Evolutionary conservation across 2,329 filamentous ascomycete species (phyloP).

Genomic region (Cadophora sp.): DNA sequence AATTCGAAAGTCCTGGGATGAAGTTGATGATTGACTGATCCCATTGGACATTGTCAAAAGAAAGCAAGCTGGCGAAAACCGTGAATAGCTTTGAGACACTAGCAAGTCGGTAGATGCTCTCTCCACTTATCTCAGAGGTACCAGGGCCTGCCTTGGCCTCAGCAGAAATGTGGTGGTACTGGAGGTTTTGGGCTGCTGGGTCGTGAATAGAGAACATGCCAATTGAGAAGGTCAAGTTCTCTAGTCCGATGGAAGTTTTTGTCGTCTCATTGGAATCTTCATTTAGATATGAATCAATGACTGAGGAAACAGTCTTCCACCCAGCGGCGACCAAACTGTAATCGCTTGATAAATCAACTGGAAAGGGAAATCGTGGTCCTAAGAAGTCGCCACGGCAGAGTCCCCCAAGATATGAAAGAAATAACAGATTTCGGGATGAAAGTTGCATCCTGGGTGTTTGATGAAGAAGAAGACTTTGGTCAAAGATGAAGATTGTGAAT

Average conservation of each 20-base stretch:
- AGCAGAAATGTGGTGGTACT: conserved; percentile 7
- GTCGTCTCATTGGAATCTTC: not conserved
- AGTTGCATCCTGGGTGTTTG: not conserved
- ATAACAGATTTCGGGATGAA: not conserved
- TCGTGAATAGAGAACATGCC: conserved; percentile 11
- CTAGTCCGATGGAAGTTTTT: not conserved
- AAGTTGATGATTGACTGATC: conserved; percentile 20
- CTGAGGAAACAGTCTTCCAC: not conserved
- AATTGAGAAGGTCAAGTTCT: conserved; percentile 7
- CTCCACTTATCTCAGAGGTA: conserved; percentile 9
- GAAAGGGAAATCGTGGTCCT: not conserved
- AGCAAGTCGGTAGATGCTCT: conserved; percentile 81
- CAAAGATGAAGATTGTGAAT: too few species aligned
- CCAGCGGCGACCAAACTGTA: not conserved
- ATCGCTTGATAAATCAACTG: not conserved
- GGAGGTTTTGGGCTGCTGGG: not conserved
- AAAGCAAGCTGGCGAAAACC: not conserved
- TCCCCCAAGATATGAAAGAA: not conserved
- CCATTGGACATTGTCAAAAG: conserved; percentile 13
- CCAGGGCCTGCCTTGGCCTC: not conserved
- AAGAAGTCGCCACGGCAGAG: not conserved
- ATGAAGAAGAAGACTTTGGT: not conserved
- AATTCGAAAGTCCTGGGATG: conserved; percentile 7
- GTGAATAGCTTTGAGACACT: conserved; percentile 73
- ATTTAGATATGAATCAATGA: not conserved